Percentiles rank a stretch among this genome's conserved stretches.
Evolutionary conservation across 345 rosid genomes (phyloP).

Genomic region (Dipteronia sinensis): DNA sequence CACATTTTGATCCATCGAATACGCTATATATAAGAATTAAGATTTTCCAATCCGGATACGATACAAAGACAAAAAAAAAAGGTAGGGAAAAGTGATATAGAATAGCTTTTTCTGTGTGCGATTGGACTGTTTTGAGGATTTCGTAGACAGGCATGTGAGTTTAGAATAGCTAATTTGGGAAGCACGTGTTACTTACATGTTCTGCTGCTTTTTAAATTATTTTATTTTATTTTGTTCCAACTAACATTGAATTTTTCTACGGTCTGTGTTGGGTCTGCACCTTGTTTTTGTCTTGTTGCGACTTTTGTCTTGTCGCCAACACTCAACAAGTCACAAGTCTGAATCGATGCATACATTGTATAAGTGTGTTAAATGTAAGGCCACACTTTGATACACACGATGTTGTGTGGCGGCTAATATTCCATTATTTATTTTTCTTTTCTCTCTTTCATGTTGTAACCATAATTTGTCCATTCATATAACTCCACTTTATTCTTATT

Average conservation of each 20-base stretch:
- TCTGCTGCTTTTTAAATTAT: background rate
- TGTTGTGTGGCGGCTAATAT: slow-evolving; percentile 19
- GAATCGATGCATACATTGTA: background rate
- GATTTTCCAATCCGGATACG: no score
- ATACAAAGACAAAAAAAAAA: no score
- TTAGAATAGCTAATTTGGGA: background rate
- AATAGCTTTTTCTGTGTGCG: background rate
- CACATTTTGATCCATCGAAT: no score
- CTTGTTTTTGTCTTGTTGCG: slow-evolving; percentile 3
- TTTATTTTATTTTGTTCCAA: background rate
- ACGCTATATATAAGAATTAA: no score
- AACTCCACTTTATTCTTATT: background rate
- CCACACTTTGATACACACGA: slow-evolving; percentile 6
- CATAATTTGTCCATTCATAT: no score
- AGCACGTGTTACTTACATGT: slow-evolving; percentile 18
- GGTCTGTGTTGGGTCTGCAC: slow-evolving; percentile 4
- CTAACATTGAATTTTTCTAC: background rate
- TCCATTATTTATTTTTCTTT: background rate
- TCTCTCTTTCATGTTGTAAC: no score
- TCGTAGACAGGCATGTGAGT: background rate
- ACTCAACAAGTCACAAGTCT: background rate
- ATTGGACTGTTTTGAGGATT: background rate
- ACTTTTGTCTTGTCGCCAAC: background rate
- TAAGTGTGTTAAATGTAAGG: background rate
- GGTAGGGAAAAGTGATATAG: background rate